phyloP scores from a whole-genome alignment of 2,329 filamentous ascomycete genomes.

The Botrytis cinerea region DNA sequence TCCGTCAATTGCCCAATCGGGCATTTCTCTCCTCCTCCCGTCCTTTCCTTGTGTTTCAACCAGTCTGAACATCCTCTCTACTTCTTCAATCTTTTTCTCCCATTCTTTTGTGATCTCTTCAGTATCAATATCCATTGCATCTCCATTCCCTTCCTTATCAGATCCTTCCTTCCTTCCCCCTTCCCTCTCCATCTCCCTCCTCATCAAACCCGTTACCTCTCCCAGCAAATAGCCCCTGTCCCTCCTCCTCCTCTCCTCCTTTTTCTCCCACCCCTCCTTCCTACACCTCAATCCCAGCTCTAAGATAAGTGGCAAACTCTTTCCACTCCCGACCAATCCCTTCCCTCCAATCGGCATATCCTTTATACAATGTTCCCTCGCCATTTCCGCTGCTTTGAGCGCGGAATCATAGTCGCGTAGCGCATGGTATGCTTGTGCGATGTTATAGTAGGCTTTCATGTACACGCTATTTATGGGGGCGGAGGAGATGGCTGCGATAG shows the following conservation, averaged over 20 bases:
- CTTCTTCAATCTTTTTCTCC: conserved; percentile 47
- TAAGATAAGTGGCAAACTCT: conserved; percentile 66
- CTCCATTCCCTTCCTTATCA: conserved; percentile 49
- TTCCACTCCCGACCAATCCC: conserved; percentile 34
- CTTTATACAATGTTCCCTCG: conserved; percentile 4
- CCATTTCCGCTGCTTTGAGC: conserved; percentile 10
- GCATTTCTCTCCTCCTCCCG: conserved; percentile 52
- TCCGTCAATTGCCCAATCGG: conserved; percentile 76
- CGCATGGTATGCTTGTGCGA: conserved; percentile 66
- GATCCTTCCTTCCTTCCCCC: conserved; percentile 45
- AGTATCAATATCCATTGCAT: conserved; percentile 49
- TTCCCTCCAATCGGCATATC: conserved; percentile 60
- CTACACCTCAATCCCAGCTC: conserved; percentile 76
- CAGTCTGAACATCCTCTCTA: conserved; percentile 55
- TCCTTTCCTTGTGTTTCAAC: conserved; percentile 48
- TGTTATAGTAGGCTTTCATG: conserved; percentile 82
- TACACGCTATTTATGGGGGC: conserved; percentile 31
- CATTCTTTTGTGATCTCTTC: conserved; percentile 47
- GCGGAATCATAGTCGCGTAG: conserved; percentile 11
- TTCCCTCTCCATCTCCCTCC: conserved; percentile 49
- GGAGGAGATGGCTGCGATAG: conserved; percentile 52
- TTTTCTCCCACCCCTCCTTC: conserved; percentile 80
- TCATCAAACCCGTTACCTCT: conserved; percentile 58
- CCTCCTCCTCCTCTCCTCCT: conserved; percentile 62
- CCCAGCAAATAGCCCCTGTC: conserved; percentile 59